Base-by-base conservation (phyloP, 202 grass and related monocot species). In the Miscanthus sacchariflorus region DNA sequence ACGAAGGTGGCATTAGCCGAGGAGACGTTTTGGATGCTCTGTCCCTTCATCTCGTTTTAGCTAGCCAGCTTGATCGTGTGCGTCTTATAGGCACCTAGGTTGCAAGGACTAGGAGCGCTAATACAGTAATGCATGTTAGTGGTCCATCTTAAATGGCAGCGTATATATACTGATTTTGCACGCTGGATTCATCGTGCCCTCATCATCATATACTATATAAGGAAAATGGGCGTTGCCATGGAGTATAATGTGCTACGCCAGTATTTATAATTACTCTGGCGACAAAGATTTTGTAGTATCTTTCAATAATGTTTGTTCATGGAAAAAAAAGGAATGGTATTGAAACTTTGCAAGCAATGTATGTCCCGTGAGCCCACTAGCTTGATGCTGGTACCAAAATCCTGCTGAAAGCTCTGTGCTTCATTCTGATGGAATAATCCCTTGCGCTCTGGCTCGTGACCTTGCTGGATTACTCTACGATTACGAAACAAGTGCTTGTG, bases 381-480 rank as follows among this genome's bases (percentile, higher is more conserved):
- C 21, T 28, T 28, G 64, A 46, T 13, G 24, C 1, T 72, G 17
- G 42, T 6, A 19, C 30, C 30, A 21, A 0, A 43, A 58, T 4
- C 36, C n/a, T 42, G 35, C 36, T 45, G 77, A 18, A 5, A 43
- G 38, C 19, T 56, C 5, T 11, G 11, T 71, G 13, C 7, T 8
- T 30, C 36, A 25, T 72, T 5, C 13, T 66, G 14, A 66, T 19
- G 58, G 36, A 43, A 43, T 9, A 45, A 45, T 28, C 58, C n/a
- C 30, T 33, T 33, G 30, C 30, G 30, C 30, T 33, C 30, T 33
- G 30, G 35, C 82, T 84, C 54, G 82, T 84, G 82, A 84, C 82
- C 70, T 84, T 84, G 82, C 70, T 75, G 56, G n/a, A 27, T 75
- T 35, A 43, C 19, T n/a, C 38, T 13, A 59, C 7, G 68, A 56